phyloP scores from a whole-genome alignment of 148 eudicot species.

The Fallopia convolvulus region DNA sequence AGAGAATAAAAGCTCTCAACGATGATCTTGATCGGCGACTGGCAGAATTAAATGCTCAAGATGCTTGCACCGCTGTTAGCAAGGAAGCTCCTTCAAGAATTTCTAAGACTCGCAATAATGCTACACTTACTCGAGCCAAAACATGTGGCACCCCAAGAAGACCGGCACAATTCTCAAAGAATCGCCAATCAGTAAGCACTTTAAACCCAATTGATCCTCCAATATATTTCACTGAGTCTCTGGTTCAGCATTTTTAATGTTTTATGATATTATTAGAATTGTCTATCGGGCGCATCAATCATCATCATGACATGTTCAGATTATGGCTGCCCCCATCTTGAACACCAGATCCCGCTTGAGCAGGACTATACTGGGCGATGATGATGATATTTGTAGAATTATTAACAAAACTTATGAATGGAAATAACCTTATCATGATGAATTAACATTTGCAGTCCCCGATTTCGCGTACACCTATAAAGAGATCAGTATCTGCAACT shows the following conservation, averaged over 20 bases:
- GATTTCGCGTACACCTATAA: constrained; percentile 37
- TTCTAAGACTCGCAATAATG: constrained; percentile 28
- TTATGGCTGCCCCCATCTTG: too few relatives aligned
- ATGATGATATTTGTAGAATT: too few relatives aligned
- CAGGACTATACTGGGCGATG: too few relatives aligned
- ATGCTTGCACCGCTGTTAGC: constrained; percentile 22
- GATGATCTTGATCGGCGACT: constrained; percentile 40
- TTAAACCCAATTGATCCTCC: neutral
- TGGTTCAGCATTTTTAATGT: too few relatives aligned
- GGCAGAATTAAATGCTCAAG: constrained; percentile 42
- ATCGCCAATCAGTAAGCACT: constrained; percentile 48
- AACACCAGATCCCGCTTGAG: too few relatives aligned
- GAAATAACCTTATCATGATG: neutral
- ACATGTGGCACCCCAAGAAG: constrained; percentile 44
- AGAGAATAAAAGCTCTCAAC: constrained; percentile 29
- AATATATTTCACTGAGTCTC: too few relatives aligned
- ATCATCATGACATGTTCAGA: too few relatives aligned
- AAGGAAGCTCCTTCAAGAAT: constrained; percentile 35
- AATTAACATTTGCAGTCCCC: constrained; percentile 35
- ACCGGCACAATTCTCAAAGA: constrained; percentile 43
- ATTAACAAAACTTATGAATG: too few relatives aligned
- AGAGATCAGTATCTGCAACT: constrained; percentile 44
- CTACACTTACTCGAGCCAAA: constrained; percentile 40
- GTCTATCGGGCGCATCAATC: too few relatives aligned
- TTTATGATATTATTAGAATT: too few relatives aligned